Base-by-base conservation (phyloP, 2,329 filamentous ascomycete species). In the Trichoderma pleuroti region DNA sequence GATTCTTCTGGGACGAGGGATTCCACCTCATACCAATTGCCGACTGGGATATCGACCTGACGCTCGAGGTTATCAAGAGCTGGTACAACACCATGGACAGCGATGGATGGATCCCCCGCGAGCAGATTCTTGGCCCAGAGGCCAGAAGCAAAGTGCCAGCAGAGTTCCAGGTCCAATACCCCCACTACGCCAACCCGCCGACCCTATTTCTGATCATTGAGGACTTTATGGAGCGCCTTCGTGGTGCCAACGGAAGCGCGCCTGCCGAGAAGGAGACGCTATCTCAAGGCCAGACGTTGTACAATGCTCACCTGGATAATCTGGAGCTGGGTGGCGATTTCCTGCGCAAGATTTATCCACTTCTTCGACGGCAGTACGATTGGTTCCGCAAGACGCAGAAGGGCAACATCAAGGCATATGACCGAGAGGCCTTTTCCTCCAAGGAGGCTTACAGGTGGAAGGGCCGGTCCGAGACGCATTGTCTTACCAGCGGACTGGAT, bases 21-120 rank as follows among this genome's bases (percentile, higher is more conserved):
- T 99, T 98, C 82, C 96, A 99, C 77, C 85, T 99, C 42, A 84
- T 97, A 61, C 94, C 94, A 2, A 91, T 99, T 68, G 87, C 93
- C 24, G 95, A 99, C 74, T 99, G 94, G 92, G 96, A 99, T 78
- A 89, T 94, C 66, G 94, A 98, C 77, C 86, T 98, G 65, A 90
- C 93, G 4, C 83, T 92, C 34, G 93, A 98, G 73, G 93, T 99
- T 74, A 88, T 98, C 73, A 93, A 92, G 82, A 97, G 93, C 81
- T 99, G 96, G 96, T 97, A 97, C 83, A 93, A 91, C 74, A 88
- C 97, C 21, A 97, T 98, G 88, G 96, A 99, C 74, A 92, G 96
- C 18, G 94, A 98, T 79, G 96, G 96, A 68, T 99, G 96, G 96
- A 98, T 99, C 78, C 93, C 91, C 4, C 91, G 96, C 65, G 96